Evolutionary conservation across 306 rosid genomes (phyloP).

Genomic region (Benincasa hispida): DNA sequence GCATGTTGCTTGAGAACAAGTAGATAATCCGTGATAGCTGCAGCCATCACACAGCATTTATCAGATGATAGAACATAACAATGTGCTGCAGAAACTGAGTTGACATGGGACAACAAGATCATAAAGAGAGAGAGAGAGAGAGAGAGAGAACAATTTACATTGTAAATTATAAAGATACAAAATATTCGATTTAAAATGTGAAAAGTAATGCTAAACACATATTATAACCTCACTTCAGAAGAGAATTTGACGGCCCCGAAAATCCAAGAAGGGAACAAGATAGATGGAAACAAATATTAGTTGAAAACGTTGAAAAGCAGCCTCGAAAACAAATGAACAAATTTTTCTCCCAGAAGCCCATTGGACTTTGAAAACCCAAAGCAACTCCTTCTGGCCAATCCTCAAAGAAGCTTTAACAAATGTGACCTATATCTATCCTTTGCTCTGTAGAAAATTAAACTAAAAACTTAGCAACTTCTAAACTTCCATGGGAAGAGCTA

Average conservation of each 20-base stretch:
- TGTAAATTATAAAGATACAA: not conserved
- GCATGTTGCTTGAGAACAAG: conserved; percentile 98
- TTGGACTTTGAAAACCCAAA: not conserved
- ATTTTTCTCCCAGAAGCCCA: not conserved
- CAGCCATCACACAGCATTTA: conserved; percentile 17
- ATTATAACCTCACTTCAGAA: not conserved
- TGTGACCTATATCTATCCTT: not conserved
- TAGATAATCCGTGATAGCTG: conserved; percentile 94
- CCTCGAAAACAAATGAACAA: not conserved
- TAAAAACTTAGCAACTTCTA: not conserved
- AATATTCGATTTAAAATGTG: not conserved
- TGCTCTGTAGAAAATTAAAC: not conserved
- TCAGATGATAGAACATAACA: conserved; percentile 13
- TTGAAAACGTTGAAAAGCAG: not conserved
- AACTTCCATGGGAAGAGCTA: not conserved
- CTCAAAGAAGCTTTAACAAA: not conserved
- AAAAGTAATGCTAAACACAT: not conserved
- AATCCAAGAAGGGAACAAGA: not conserved
- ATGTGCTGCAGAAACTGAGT: not conserved
- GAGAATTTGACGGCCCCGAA: not conserved
- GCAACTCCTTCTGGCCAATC: not conserved
- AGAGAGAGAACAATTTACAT: not conserved
- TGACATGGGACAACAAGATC: not conserved
- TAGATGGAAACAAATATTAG: not conserved
- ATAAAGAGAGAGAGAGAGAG: not conserved